Evolutionary conservation across 148 eudicot genomes (phyloP).

Genomic region (Rhododendron kiyosumense): DNA sequence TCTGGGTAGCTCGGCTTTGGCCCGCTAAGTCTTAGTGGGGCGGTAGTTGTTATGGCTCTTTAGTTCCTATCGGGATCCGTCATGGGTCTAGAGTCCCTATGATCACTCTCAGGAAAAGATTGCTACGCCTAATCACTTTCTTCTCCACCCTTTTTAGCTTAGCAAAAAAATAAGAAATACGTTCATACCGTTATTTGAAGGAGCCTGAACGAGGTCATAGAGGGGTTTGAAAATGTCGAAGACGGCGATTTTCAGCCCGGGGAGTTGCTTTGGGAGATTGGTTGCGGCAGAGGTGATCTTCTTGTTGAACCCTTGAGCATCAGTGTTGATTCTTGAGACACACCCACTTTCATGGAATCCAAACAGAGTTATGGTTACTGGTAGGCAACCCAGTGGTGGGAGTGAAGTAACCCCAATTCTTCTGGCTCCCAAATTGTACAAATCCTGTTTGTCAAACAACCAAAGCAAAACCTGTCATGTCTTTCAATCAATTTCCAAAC

Average conservation of each 20-base stretch:
- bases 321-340: conserved; percentile 57
- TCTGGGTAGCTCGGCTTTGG: no score
- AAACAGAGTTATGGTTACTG: conserved; percentile 61
- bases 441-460: conserved; percentile 29
- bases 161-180: background rate
- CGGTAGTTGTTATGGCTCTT: no score
- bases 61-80: no score
- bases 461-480: background rate
- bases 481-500: background rate
- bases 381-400: conserved; percentile 85
- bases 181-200: conserved; percentile 26
- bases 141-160: no score
- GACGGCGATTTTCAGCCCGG: conserved; percentile 72
- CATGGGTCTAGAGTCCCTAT: no score
- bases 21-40: no score
- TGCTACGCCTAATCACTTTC: no score
- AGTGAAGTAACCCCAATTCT: conserved; percentile 89
- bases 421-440: conserved; percentile 74
- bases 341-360: conserved; percentile 56
- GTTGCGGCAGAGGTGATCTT: conserved; percentile 63
- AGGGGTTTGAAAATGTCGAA: conserved; percentile 83
- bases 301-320: conserved; percentile 71
- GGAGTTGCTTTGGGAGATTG: conserved; percentile 50
- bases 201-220: conserved; percentile 55
- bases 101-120: no score